phyloP scores from a whole-genome alignment of 2,329 filamentous ascomycete genomes.

The Pleochaeta shiraiana region DNA sequence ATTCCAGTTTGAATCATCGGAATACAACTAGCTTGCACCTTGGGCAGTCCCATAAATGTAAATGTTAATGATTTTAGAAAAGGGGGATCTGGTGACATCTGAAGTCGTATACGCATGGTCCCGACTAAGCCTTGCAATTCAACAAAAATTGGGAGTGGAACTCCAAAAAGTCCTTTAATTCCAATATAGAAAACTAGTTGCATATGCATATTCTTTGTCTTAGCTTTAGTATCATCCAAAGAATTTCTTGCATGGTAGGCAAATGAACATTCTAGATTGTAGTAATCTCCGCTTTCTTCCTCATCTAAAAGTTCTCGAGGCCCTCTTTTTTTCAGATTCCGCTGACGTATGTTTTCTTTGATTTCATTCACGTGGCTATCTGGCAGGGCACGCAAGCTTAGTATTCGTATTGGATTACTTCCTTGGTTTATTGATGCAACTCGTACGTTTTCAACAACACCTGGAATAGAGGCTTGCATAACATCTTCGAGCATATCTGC shows the following conservation, averaged over 20 bases:
- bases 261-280: slow-evolving; percentile 78
- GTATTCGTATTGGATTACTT: slow-evolving; percentile 68
- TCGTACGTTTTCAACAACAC: slow-evolving; percentile 80
- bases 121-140: slow-evolving; percentile 82
- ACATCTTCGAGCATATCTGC: slow-evolving; percentile 92
- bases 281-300: slow-evolving; percentile 78
- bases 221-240: slow-evolving; percentile 46
- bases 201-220: slow-evolving; percentile 94
- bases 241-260: slow-evolving; percentile 77
- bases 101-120: slow-evolving; percentile 61
- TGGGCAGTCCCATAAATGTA: slow-evolving; percentile 83
- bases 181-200: slow-evolving; percentile 87
- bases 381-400: slow-evolving; percentile 70
- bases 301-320: slow-evolving; percentile 72
- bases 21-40: slow-evolving; percentile 71
- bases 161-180: slow-evolving; percentile 16
- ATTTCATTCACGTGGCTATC: slow-evolving; percentile 63
- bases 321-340: slow-evolving; percentile 64
- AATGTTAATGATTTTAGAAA: slow-evolving; percentile 86
- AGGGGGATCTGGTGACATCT: slow-evolving; percentile 75
- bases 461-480: slow-evolving; percentile 88
- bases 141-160: slow-evolving; percentile 26
- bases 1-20: slow-evolving; percentile 83
- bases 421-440: slow-evolving; percentile 92
- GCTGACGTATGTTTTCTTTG: slow-evolving; percentile 56